Evolutionary conservation across 2,329 filamentous ascomycete species (phyloP).

Genomic region (Clonostachys chloroleuca): DNA sequence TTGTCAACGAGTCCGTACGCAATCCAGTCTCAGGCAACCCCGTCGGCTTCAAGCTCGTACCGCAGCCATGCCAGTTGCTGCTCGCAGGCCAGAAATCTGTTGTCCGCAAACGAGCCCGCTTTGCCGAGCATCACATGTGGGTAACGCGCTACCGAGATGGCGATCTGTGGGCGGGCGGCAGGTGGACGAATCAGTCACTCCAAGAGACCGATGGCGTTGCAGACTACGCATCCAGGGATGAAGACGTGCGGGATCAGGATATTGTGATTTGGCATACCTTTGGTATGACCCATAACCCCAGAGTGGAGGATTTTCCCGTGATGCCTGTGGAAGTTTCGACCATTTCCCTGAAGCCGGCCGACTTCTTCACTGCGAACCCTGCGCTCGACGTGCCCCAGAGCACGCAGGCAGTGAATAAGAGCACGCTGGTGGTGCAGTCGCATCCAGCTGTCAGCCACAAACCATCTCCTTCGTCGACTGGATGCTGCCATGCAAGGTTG

Average conservation of each 20-base stretch:
- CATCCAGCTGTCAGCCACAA: too few species aligned
- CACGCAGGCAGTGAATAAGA: background rate
- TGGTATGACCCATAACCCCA: constrained; percentile 61
- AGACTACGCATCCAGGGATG: constrained; percentile 4
- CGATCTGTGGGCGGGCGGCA: constrained; percentile 28
- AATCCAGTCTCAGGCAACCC: background rate
- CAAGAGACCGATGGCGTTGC: background rate
- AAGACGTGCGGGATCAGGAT: constrained; percentile 57
- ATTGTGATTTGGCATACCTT: constrained; percentile 54
- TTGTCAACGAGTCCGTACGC: background rate
- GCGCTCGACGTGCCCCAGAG: constrained; percentile 32
- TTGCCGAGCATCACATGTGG: constrained; percentile 30
- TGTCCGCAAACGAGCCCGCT: constrained; percentile 31
- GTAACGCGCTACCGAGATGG: constrained; percentile 29
- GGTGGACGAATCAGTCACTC: constrained; percentile 35
- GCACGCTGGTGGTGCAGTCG: background rate
- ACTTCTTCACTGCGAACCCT: constrained; percentile 45
- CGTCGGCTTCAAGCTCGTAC: constrained; percentile 24
- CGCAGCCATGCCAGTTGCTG: constrained; percentile 37
- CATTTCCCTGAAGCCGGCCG: constrained; percentile 40
- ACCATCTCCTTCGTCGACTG: too few species aligned
- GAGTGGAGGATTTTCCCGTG: constrained; percentile 64
- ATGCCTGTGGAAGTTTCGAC: constrained; percentile 57
- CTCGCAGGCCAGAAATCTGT: constrained; percentile 37
- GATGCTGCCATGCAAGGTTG: too few species aligned